These are phyloP conservation scores for Phytophthora hybrid DNA, from an alignment of 352 stramenopile genomes.

Conservation along the genomic window DNA sequence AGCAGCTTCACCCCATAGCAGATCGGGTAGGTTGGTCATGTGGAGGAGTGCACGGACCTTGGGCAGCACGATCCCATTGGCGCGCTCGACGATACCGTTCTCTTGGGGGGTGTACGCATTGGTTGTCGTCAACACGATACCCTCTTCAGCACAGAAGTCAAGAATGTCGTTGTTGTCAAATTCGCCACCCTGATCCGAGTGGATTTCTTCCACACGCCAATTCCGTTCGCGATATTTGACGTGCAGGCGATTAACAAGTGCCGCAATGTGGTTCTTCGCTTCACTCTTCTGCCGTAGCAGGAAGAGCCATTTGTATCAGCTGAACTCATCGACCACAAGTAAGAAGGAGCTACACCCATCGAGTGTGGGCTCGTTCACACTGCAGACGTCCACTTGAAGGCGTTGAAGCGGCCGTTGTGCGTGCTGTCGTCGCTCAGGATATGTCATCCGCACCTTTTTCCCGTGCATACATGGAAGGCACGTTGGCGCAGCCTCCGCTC, in stretches of 20 bases:
- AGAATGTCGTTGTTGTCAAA: neutral
- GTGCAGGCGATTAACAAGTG: no score
- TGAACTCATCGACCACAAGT: constrained; percentile 13
- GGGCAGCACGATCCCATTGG: no score
- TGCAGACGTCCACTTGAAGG: neutral
- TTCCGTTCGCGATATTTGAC: neutral
- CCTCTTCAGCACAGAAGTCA: neutral
- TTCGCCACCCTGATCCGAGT: constrained; percentile 5
- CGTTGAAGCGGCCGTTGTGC: no score
- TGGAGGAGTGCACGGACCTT: no score
- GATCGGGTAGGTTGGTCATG: neutral
- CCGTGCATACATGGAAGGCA: no score
- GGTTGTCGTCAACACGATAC: neutral
- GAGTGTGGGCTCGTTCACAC: neutral
- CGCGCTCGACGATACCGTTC: neutral
- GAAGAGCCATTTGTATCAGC: constrained; percentile 17
- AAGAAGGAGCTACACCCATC: constrained; percentile 3
- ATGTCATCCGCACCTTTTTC: no score
- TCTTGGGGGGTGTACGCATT: neutral
- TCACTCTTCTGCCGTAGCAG: constrained; percentile 9
- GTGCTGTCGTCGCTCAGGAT: no score
- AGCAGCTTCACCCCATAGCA: constrained; percentile 6
- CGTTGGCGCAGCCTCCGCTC: no score
- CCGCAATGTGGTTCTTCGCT: constrained; percentile 9
- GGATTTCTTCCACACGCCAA: neutral